Evolutionary conservation across 805 yeast genomes (phyloP).

Genomic region (Ogataea minuta): DNA sequence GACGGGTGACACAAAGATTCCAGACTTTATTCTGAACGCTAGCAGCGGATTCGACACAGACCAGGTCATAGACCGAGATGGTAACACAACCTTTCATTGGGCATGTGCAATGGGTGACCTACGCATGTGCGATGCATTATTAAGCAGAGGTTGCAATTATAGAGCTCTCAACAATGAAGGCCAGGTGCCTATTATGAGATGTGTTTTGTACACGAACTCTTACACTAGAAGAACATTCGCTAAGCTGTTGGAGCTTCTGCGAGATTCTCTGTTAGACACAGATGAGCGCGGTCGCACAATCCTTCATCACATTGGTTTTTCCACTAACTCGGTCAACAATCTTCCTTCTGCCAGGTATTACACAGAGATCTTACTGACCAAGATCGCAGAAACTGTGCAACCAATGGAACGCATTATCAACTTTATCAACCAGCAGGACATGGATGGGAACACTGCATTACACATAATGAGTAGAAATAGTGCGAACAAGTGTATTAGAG

Average conservation of each 20-base stretch:
- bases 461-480: slow-evolving; percentile 49
- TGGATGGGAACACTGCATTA: slow-evolving; percentile 54
- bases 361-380: slow-evolving; percentile 70
- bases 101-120: slow-evolving; percentile 93
- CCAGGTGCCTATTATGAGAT: slow-evolving; percentile 82
- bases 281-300: slow-evolving; percentile 76
- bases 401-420: slow-evolving; percentile 59
- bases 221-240: slow-evolving; percentile 80
- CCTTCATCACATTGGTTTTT: slow-evolving; percentile 78
- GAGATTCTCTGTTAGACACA: slow-evolving; percentile 72
- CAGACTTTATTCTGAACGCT: slow-evolving; percentile 62
- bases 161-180: slow-evolving; percentile 63
- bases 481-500: slow-evolving; percentile 44
- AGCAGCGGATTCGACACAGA: slow-evolving; percentile 66
- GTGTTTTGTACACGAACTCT: slow-evolving; percentile 85
- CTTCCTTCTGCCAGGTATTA: slow-evolving; percentile 82
- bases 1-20: slow-evolving; percentile 39
- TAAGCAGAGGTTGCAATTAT: slow-evolving; percentile 73
- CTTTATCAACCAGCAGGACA: slow-evolving; percentile 56
- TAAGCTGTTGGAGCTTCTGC: slow-evolving; percentile 68
- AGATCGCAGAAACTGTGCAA: slow-evolving; percentile 58
- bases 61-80: slow-evolving; percentile 88
- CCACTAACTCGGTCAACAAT: slow-evolving; percentile 63
- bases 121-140: slow-evolving; percentile 69
- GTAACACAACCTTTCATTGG: slow-evolving; percentile 96